Base-by-base conservation (phyloP, 179 eudicot species). In the Corrigiola litoralis region DNA sequence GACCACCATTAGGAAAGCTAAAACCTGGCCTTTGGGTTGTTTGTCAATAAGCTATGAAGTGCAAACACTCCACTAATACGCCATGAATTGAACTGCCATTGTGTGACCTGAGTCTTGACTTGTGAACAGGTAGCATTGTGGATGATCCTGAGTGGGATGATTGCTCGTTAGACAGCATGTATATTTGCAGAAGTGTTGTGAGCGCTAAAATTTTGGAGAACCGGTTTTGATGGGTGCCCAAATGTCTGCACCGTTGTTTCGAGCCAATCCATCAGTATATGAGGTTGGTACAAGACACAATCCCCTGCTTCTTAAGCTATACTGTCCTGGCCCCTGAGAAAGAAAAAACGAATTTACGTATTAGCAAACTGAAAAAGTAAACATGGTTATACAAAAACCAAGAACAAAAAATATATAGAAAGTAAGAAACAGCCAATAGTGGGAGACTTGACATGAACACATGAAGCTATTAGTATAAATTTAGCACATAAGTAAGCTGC, bases 171-270 rank as follows among this genome's bases (percentile, higher is more conserved):
- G 48, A 52, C 45, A 23, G 59, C 53, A 17, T n/a, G 37, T 37
- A 23, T 54, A 54, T n/a, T 50, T 24, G 75, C 2, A 25, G 23
- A 58, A 25, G 34, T n/a, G 29, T 38, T n/a, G 45, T 21, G 65
- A 48, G 75, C 4, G 60, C 79, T 82, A 79, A 55, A 63, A 75
- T 63, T 75, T 71, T 17, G 85, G 80, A 58, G 86, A 66, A 54
- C 60, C 57, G 24, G 89, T 78, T 71, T 90, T 87, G 69, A 78
- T 87, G 27, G 99, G 99, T 4, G 99, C 92, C 99, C 99, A 94
- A 23, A 90, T 80, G 78, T 94, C 99, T 4, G 99, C 99, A 40
- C 99, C 99, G 24, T 90, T 94, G 80, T 86, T 87, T 58, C 91
- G 49, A 37, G 75, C 83, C 70, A 94, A 84, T 62, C 84, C 86